Evolutionary conservation across 495 filamentous ascomycete genomes (phyloP), one percentile per base, ranked within the genome.

Genomic region (Pyrenula massariospora): DNA sequence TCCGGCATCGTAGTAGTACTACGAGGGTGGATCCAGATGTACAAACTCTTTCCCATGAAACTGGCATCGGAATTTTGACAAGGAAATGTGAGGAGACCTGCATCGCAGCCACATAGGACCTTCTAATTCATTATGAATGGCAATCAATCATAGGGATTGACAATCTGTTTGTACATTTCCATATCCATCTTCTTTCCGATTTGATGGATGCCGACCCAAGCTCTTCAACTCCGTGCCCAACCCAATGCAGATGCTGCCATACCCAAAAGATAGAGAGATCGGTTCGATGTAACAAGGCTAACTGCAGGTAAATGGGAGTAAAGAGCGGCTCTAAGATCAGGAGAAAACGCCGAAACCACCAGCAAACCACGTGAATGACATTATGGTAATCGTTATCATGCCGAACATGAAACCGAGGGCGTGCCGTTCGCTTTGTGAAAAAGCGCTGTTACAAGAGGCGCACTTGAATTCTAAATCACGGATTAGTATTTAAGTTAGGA

Each of bases 331-430:
- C 31, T 42, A 8, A 5, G 15, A 42, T 52, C 19, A 52, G 10
- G 66, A 78, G 60, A 85, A 76, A 52, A 84, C 69, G 24, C 80
- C 86, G 54, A 84, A 75, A 11, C 79, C 87, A 48, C 79, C 78
- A 49, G 89, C 84, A 61, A 96, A 96, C 87, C 89, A 96, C 53
- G 87, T 87, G 66, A 96, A 95, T 50, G 88, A 89, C 24, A 87
- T 59, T 12, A 95, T 72, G 8, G 91, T 95, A 50, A 93, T 72
- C 20, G 78, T 58, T 48, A 78, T 81, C 87, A 94, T 94, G 53
- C 81, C 79, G 50, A 92, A 55, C 54, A 86, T 77, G 58, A 89
- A 86, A 50, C 84, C 82, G 8, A 97, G 60, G 2, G 84, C 85
- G 57, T 83, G 77, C 48, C 73, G 71, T 50, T 91, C 85, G 59